Base-by-base conservation (phyloP, 805 yeast genomes). In the Wickerhamiella occidentalis region DNA sequence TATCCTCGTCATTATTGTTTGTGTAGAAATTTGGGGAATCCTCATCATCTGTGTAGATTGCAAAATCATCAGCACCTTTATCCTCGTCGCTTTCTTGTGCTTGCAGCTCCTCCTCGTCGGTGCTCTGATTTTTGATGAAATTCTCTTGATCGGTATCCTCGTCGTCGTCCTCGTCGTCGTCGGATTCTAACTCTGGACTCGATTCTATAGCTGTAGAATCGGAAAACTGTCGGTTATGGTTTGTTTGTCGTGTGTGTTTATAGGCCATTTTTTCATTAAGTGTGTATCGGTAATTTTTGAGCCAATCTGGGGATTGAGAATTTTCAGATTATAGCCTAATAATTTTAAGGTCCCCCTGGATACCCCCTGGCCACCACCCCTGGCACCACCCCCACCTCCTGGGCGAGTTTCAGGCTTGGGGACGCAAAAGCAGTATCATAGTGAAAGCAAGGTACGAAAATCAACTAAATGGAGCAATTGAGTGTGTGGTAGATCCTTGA, bases 91-190 rank as follows among this genome's bases (percentile, higher is more conserved):
- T 51, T 21, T 43, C 21, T n/a, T 49, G 52, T 18, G 47, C 40
- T 5, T 48, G 53, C 23, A 47, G 59, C 19, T 17, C 19, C 53
- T 67, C 72, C 43, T 69, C 72, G 51, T 69, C 69, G 38, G 19
- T 33, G 9, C 38, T 17, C 11, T 33, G 38, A 23, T 61, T 61
- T 2, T 56, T 62, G 25, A 63, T 65, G 26, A 64, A 70, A 33
- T 70, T 68, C 18, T 70, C 71, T 33, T 62, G 68, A 21, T 64
- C 71, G 22, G 43, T 45, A 36, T 43, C 73, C 1, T 77, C 76
- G 53, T 74, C 73, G 70, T 76, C 66, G 1, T n/a, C n/a, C n/a
- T n/a, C n/a, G 28, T 47, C 47, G 1, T 77, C 76, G 53, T 74
- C 73, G 70, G 76, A 66, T 21, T 47, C 48, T 2, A n/a, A 21